Percentiles rank a stretch among this genome's conserved stretches.
These are phyloP conservation scores for Ophiostoma tasmaniense DNA, from an alignment of 2,329 filamentous ascomycete species.

Conservation along the genomic window DNA sequence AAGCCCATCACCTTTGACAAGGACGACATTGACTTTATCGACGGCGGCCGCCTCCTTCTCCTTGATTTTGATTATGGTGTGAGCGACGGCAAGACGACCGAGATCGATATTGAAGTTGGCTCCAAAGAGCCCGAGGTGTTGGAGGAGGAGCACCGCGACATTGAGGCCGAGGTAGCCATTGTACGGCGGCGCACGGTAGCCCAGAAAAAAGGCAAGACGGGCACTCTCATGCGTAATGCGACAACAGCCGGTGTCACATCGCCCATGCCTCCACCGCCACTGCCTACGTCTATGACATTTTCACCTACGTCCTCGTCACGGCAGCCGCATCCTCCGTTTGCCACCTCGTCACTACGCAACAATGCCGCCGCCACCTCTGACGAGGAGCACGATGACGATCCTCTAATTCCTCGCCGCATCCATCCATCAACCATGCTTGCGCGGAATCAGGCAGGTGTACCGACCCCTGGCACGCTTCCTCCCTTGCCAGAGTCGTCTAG, in stretches of 20 bases:
- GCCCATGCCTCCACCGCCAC: neutral
- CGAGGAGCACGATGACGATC: conserved; percentile 36
- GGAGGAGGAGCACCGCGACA: conserved; percentile 63
- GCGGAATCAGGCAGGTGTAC: conserved; percentile 9
- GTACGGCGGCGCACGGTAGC: conserved; percentile 66
- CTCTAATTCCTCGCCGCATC: conserved; percentile 43
- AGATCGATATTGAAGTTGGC: conserved; percentile 66
- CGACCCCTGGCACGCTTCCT: conserved; percentile 16
- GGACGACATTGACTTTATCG: conserved; percentile 66
- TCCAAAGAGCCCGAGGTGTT: conserved; percentile 59
- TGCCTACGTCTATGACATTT: neutral
- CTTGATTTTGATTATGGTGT: conserved; percentile 64
- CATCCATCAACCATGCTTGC: conserved; percentile 12
- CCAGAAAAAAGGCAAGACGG: conserved; percentile 45
- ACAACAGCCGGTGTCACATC: conserved; percentile 31
- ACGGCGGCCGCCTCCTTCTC: conserved; percentile 64
- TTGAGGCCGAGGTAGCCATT: conserved; percentile 71
- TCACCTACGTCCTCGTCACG: neutral
- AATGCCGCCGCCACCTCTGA: neutral
- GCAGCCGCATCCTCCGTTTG: neutral
- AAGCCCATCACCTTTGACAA: conserved; percentile 51
- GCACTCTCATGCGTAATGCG: conserved; percentile 41
- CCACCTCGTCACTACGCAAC: conserved; percentile 12
- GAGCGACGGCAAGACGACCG: conserved; percentile 44
- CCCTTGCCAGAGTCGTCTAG: neutral